Evolutionary conservation across 441 rosid species (phyloP).

Genomic region (Viola pubescens): DNA sequence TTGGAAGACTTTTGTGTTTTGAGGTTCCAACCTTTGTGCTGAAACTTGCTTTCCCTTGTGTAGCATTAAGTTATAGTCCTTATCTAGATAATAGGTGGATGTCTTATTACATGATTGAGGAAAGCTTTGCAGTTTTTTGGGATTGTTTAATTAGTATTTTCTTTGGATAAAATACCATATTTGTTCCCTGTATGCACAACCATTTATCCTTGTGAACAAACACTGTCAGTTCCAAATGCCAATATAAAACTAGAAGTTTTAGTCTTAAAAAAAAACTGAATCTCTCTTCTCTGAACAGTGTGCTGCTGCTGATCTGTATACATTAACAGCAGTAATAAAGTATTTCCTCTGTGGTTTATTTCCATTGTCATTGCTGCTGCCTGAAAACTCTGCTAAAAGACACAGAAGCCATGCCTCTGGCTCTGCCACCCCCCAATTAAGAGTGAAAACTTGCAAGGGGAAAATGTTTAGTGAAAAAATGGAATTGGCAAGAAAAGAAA

Average conservation of each 20-base stretch:
- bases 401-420: conserved; percentile 48
- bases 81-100: conserved; percentile 5
- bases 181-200: conserved; percentile 20
- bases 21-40: too few relatives aligned
- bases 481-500: conserved; percentile 14
- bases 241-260: conserved; percentile 14
- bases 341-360: conserved; percentile 31
- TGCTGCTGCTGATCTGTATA: conserved; percentile 17
- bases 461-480: conserved; percentile 11
- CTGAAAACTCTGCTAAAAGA: conserved; percentile 40
- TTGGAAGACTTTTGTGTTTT: too few relatives aligned
- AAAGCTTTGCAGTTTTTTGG: conserved; percentile 7
- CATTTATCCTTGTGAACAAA: conserved; percentile 22
- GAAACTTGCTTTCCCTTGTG: not conserved
- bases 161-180: conserved; percentile 15
- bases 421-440: conserved; percentile 31
- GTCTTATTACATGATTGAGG: conserved; percentile 12
- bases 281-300: conserved; percentile 1
- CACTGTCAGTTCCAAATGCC: conserved; percentile 18
- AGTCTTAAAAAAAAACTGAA: conserved; percentile 6
- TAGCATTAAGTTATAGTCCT: not conserved
- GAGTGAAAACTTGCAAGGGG: conserved; percentile 28
- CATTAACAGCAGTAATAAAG: conserved; percentile 27
- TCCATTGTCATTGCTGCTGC: conserved; percentile 33
- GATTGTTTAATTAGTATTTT: conserved; percentile 16